Evolutionary conservation across 441 rosid species (phyloP).

Genomic region (Melastoma candidum): DNA sequence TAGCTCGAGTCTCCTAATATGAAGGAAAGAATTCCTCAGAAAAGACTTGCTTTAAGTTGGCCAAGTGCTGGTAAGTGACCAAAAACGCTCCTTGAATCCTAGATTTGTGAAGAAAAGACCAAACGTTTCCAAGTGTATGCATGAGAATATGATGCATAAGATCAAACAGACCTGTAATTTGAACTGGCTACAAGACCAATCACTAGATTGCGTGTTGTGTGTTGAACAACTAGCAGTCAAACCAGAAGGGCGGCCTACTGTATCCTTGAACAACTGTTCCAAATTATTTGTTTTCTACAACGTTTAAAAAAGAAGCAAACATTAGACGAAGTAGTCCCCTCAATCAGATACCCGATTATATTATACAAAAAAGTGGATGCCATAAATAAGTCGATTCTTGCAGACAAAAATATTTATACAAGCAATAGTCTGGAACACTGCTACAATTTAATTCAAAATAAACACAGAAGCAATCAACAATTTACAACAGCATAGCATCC

Average conservation of each 20-base stretch:
- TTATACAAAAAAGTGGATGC: constrained; percentile 1
- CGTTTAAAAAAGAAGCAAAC: constrained; percentile 10
- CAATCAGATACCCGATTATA: neutral
- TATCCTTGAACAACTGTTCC: constrained; percentile 28
- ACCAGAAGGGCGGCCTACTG: constrained; percentile 18
- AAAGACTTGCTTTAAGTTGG: too few relatives aligned
- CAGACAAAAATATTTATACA: too few relatives aligned
- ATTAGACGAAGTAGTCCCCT: neutral
- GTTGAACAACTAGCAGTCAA: constrained; percentile 2
- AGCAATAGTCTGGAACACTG: too few relatives aligned
- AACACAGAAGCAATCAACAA: neutral
- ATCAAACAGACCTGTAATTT: constrained; percentile 38
- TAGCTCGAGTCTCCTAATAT: too few relatives aligned
- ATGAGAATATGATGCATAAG: too few relatives aligned
- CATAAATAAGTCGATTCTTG: neutral
- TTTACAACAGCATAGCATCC: neutral
- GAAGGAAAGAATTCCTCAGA: too few relatives aligned
- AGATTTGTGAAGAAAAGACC: neutral
- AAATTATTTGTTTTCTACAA: constrained; percentile 32
- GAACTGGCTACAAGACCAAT: constrained; percentile 30
- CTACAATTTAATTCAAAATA: too few relatives aligned
- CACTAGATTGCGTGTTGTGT: neutral
- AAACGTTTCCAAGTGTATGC: constrained; percentile 2
- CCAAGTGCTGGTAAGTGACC: too few relatives aligned
- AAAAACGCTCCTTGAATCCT: neutral